These are phyloP conservation scores for Rubroshorea leprosula DNA, from an alignment of 345 rosid genomes.

Conservation along the genomic window DNA sequence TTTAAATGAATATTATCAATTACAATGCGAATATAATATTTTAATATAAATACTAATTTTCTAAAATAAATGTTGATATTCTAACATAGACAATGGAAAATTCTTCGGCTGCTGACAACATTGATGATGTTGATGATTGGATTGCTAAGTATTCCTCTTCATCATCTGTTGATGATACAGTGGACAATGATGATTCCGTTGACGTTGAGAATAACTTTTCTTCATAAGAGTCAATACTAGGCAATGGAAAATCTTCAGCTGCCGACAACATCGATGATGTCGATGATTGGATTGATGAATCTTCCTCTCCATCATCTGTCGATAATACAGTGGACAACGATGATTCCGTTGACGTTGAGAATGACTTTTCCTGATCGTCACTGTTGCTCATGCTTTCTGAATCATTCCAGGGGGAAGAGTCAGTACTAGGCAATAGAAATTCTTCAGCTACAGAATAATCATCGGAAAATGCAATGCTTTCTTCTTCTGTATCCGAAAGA, in stretches of 20 bases:
- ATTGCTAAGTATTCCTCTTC: not conserved
- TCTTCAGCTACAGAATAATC: conserved; percentile 16
- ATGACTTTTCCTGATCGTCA: conserved; percentile 1
- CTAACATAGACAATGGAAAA: too few species aligned
- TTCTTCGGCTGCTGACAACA: conserved; percentile 8
- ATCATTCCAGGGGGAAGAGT: not conserved
- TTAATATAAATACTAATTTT: too few species aligned
- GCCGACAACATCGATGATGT: not conserved
- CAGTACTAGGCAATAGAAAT: conserved; percentile 5
- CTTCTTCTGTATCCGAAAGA: conserved; percentile 14
- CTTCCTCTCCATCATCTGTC: not conserved
- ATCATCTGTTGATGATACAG: not conserved
- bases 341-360: not conserved
- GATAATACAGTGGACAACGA: not conserved
- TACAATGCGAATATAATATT: too few species aligned
- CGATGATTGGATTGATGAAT: not conserved
- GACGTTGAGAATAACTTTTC: not conserved
- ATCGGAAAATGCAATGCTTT: conserved; percentile 3
- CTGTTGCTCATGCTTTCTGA: conserved; percentile 1
- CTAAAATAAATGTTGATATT: too few species aligned
- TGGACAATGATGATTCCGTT: not conserved
- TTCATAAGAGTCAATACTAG: conserved; percentile 2
- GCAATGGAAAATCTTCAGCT: too few species aligned
- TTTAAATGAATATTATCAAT: too few species aligned
- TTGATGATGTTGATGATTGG: not conserved